Evolutionary conservation across 768 basidiomycete genomes (phyloP).

Genomic region (Russula dissimulans): DNA sequence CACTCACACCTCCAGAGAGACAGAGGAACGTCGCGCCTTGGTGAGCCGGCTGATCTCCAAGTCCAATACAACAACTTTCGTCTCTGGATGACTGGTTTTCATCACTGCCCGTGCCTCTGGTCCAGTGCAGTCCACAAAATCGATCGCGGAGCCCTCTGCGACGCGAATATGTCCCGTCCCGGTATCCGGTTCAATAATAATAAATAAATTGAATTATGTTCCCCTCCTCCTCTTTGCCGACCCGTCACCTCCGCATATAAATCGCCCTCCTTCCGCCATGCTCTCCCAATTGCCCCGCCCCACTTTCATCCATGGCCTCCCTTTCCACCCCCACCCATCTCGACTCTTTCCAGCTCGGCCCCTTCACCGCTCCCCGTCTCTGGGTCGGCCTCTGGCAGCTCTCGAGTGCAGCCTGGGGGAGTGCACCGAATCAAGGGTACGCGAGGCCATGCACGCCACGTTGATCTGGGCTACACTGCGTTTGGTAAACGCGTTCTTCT

Average conservation of each 20-base stretch:
- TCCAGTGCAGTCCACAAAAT: conserved; percentile 91
- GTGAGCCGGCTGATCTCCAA: conserved; percentile 92
- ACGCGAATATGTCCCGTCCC: not conserved
- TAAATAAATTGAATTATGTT: not conserved
- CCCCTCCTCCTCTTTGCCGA: no score
- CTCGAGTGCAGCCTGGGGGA: conserved; percentile 81
- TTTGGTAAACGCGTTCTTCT: conserved; percentile 38
- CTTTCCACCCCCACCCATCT: not conserved
- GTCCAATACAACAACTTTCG: conserved; percentile 88
- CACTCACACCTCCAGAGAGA: not conserved
- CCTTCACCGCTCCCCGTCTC: conserved; percentile 49
- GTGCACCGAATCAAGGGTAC: conserved; percentile 55
- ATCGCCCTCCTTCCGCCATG: not conserved
- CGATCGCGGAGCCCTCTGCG: conserved; percentile 87
- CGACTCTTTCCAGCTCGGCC: conserved; percentile 47
- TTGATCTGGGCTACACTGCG: conserved; percentile 51
- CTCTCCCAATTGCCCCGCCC: not conserved
- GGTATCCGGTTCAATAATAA: not conserved
- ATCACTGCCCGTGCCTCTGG: conserved; percentile 93
- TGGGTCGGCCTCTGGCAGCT: conserved; percentile 83
- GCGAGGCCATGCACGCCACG: conserved; percentile 55
- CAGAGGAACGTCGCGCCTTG: conserved; percentile 46
- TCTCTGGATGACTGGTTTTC: conserved; percentile 96
- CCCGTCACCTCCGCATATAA: no score
- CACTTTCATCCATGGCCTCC: not conserved